Conservation (phyloP, 1,139 yeast species). For the Taphrina sp. region DNA sequence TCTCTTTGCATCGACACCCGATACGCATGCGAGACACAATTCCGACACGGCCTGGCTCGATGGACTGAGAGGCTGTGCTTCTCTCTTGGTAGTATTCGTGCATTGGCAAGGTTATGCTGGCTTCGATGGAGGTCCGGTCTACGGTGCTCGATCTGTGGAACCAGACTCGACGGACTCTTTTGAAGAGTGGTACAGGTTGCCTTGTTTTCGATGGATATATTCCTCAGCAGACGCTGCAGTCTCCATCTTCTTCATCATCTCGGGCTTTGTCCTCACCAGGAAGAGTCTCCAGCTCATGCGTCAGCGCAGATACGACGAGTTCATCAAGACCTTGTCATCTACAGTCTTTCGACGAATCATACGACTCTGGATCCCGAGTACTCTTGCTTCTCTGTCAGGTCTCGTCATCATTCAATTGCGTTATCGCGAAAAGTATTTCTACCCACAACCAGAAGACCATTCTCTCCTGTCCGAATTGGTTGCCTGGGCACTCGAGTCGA, state of each 20-base stretch:
- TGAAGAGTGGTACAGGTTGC: too few relatives aligned
- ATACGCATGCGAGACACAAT: too few relatives aligned
- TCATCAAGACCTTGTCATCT: conserved; percentile 1
- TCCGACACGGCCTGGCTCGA: conserved; percentile 32
- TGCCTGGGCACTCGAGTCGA: too few relatives aligned
- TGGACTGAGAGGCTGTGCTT: conserved; percentile 21
- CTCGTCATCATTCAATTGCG: too few relatives aligned
- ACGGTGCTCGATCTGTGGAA: conserved; percentile 9
- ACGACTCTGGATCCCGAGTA: conserved; percentile 14
- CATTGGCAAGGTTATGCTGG: conserved; percentile 24
- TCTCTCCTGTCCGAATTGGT: too few relatives aligned
- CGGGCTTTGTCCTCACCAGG: conserved; percentile 12
- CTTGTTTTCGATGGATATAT: too few relatives aligned
- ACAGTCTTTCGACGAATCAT: conserved; percentile 6
- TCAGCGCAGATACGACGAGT: conserved; percentile 1
- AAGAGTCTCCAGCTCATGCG: conserved; percentile 6
- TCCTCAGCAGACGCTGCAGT: too few relatives aligned
- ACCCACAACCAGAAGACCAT: too few relatives aligned
- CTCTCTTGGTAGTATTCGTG: conserved; percentile 14
- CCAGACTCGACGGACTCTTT: too few relatives aligned
- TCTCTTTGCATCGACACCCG: too few relatives aligned
- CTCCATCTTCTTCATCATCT: conserved; percentile 18
- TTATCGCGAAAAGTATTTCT: too few relatives aligned
- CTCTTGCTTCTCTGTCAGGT: too few relatives aligned
- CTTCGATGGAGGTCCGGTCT: conserved; percentile 3